These are phyloP conservation scores for Saccharomyces cerevisiae DNA, from an alignment of 805 yeast species.

Conservation along the genomic window DNA sequence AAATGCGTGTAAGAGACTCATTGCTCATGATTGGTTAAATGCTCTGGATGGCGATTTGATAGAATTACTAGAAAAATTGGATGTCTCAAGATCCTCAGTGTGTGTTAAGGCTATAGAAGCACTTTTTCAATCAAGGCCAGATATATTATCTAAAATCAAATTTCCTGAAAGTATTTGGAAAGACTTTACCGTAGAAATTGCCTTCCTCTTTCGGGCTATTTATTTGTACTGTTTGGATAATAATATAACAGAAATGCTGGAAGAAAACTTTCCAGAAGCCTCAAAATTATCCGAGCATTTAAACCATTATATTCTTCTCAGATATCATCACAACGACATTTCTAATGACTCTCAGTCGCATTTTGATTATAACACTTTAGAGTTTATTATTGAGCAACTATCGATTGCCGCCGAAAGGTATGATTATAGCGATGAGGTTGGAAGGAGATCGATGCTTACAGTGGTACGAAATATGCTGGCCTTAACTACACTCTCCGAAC, in stretches of 20 bases:
- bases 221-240: conserved; percentile 55
- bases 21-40: conserved; percentile 65
- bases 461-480: conserved; percentile 52
- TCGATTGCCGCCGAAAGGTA: conserved; percentile 56
- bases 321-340: conserved; percentile 25
- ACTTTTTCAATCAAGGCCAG: conserved; percentile 55
- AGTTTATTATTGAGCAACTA: conserved; percentile 69
- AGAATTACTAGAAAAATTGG: conserved; percentile 61
- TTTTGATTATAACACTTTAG: conserved; percentile 47
- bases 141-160: conserved; percentile 48
- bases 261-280: conserved; percentile 70
- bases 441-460: conserved; percentile 67
- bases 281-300: conserved; percentile 57
- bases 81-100: conserved; percentile 57
- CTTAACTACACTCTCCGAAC: conserved; percentile 47
- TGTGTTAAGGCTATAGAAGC: conserved; percentile 61
- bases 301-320: conserved; percentile 45
- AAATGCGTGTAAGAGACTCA: conserved; percentile 61
- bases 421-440: conserved; percentile 86
- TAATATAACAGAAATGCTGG: conserved; percentile 46
- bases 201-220: conserved; percentile 62
- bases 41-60: conserved; percentile 60
- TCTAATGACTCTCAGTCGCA: conserved; percentile 6
- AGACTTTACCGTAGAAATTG: conserved; percentile 61
- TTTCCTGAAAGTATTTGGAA: conserved; percentile 65